phyloP scores from a whole-genome alignment of 169 alveolate genomes.

The Plasmodium yoelii region DNA sequence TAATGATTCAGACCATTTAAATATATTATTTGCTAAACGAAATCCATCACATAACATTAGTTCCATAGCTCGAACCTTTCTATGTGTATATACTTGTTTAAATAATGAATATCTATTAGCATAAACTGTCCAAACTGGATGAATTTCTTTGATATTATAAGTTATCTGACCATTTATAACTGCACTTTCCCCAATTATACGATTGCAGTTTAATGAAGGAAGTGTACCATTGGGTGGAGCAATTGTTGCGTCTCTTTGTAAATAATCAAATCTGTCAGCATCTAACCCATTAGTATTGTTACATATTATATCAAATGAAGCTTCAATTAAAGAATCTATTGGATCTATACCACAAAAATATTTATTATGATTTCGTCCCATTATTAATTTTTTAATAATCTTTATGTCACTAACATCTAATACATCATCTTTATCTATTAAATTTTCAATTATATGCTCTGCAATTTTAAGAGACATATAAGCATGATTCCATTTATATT shows the following conservation, averaged over 20 bases:
- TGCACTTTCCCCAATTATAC: conserved; percentile 76
- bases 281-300: conserved; percentile 92
- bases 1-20: conserved; percentile 73
- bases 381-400: conserved; percentile 47
- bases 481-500: conserved; percentile 83
- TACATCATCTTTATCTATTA: conserved; percentile 73
- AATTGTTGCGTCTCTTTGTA: conserved; percentile 90
- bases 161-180: conserved; percentile 81
- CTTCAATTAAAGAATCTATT: conserved; percentile 79
- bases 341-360: conserved; percentile 72
- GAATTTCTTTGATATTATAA: conserved; percentile 82
- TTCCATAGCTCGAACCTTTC: conserved; percentile 86
- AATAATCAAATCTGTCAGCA: conserved; percentile 93
- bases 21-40: conserved; percentile 60
- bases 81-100: conserved; percentile 86
- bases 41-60: conserved; percentile 84
- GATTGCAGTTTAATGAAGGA: conserved; percentile 69
- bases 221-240: conserved; percentile 81
- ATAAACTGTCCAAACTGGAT: conserved; percentile 84
- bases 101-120: conserved; percentile 84
- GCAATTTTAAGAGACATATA: conserved; percentile 82
- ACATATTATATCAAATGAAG: conserved; percentile 91
- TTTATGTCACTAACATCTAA: conserved; percentile 60
- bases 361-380: conserved; percentile 39
- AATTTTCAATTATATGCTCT: conserved; percentile 76